phyloP scores from a whole-genome alignment of 164 flowering plant species.

The Echeveria elegans region DNA sequence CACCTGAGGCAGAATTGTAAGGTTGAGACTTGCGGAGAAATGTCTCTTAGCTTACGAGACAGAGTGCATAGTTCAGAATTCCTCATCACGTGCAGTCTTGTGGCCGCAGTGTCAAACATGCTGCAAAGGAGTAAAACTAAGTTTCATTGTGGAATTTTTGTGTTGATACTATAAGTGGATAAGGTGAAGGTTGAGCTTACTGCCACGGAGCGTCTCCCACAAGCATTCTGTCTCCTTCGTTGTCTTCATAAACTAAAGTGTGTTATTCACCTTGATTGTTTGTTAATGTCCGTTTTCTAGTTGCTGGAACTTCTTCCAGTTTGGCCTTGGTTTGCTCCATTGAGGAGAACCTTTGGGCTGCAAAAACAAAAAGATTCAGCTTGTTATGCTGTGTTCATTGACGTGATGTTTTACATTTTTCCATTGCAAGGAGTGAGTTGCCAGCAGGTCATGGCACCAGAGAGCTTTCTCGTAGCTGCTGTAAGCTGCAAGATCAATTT shows the following conservation, averaged over 20 bases:
- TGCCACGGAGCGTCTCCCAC: conserved; percentile 40
- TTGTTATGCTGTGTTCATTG: background rate
- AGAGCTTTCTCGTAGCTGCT: conserved; percentile 26
- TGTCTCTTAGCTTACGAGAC: conserved; percentile 21
- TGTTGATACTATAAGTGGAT: background rate
- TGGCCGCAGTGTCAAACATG: conserved; percentile 51
- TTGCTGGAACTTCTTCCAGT: conserved; percentile 5
- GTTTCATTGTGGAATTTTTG: background rate
- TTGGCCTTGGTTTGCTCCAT: conserved; percentile 11
- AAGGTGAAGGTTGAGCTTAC: conserved; percentile 14
- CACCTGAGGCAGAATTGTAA: background rate
- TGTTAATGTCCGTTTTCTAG: background rate
- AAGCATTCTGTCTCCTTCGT: conserved; percentile 35
- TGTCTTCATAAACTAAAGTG: conserved; percentile 30
- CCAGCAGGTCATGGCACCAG: conserved; percentile 24
- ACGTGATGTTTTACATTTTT: background rate
- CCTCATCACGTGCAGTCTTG: conserved; percentile 48
- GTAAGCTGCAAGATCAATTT: conserved; percentile 26
- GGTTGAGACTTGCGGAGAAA: background rate
- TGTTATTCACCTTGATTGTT: conserved; percentile 14
- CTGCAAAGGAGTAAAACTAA: conserved; percentile 21
- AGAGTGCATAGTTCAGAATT: conserved; percentile 31
- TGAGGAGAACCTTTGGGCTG: conserved; percentile 18
- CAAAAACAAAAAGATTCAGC: no score
- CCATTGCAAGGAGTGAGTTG: conserved; percentile 14